Conservation (phyloP, 345 rosid genomes). For the Camelina neglecta region DNA sequence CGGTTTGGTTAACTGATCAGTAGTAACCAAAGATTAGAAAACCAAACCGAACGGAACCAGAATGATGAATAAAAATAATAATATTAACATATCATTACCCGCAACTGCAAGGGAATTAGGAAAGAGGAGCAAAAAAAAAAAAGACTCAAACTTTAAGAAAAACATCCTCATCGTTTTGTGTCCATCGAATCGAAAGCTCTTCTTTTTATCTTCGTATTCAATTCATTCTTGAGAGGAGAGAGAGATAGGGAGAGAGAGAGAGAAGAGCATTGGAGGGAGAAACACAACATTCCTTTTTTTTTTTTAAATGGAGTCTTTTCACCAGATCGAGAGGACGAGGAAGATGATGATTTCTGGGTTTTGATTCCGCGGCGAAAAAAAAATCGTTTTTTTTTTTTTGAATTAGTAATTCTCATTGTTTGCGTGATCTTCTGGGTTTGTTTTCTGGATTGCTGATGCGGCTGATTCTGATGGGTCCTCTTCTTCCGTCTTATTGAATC, state of each 20-base stretch:
- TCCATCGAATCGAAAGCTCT: slow-evolving; percentile 26
- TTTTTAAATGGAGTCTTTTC: not conserved
- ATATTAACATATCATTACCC: not conserved
- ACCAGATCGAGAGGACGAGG: slow-evolving; percentile 26
- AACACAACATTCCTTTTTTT: slow-evolving; percentile 31
- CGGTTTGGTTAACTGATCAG: not conserved
- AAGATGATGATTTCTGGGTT: not conserved
- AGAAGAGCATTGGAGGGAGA: slow-evolving; percentile 25
- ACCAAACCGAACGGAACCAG: slow-evolving; percentile 16
- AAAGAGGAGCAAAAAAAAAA: not conserved
- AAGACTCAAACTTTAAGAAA: slow-evolving; percentile 24
- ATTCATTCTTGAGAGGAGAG: slow-evolving; percentile 24
- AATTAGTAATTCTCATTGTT: slow-evolving; percentile 1
- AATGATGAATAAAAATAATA: not conserved
- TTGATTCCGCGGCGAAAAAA: slow-evolving; percentile 4
- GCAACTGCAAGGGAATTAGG: slow-evolving; percentile 12
- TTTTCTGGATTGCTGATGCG: slow-evolving; percentile 10
- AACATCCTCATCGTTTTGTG: slow-evolving; percentile 35
- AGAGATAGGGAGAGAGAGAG: not conserved
- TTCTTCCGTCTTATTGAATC: slow-evolving; percentile 20
- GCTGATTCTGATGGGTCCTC: not conserved
- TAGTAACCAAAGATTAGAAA: not conserved
- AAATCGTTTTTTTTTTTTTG: not conserved
- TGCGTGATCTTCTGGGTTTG: slow-evolving; percentile 29
- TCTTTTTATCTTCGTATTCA: slow-evolving; percentile 6